Evolutionary conservation across 257 asterid genomes (phyloP).

Genomic region (Ballota nigra): DNA sequence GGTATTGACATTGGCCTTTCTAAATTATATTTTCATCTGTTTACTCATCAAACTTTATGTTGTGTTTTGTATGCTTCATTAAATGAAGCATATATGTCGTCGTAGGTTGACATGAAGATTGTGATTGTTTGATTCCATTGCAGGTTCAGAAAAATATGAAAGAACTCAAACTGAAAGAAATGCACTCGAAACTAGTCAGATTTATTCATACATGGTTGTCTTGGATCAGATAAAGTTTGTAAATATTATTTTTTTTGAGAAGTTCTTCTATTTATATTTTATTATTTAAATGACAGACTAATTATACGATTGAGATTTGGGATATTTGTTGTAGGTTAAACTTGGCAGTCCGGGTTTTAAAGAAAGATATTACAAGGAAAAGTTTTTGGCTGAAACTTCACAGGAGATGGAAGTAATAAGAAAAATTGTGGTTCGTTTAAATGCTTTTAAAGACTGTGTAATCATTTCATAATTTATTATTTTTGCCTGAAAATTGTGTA

Average conservation of each 20-base stretch:
- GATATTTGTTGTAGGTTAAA: conserved; percentile 39
- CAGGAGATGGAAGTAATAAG: conserved; percentile 38
- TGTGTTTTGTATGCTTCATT: background rate
- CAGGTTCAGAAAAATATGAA: conserved; percentile 39
- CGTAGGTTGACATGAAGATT: background rate
- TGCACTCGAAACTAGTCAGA: conserved; percentile 23
- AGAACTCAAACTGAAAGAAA: conserved; percentile 41
- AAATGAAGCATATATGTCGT: background rate
- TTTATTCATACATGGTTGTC: conserved; percentile 35
- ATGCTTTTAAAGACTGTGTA: conserved; percentile 4
- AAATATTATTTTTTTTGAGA: background rate
- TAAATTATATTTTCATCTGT: background rate
- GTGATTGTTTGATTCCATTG: background rate
- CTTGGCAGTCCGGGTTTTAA: conserved; percentile 43
- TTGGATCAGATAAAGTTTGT: conserved; percentile 37
- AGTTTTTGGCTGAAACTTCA: conserved; percentile 35
- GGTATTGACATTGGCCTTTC: background rate
- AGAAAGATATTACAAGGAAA: conserved; percentile 48
- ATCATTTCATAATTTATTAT: background rate
- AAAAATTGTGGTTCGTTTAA: conserved; percentile 40
- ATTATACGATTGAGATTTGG: background rate
- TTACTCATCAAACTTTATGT: background rate
- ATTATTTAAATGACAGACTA: background rate
- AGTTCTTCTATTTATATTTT: background rate
- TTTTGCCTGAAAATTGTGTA: background rate